Conservation (phyloP, 306 rosid genomes). For the Begonia loranthoides region DNA sequence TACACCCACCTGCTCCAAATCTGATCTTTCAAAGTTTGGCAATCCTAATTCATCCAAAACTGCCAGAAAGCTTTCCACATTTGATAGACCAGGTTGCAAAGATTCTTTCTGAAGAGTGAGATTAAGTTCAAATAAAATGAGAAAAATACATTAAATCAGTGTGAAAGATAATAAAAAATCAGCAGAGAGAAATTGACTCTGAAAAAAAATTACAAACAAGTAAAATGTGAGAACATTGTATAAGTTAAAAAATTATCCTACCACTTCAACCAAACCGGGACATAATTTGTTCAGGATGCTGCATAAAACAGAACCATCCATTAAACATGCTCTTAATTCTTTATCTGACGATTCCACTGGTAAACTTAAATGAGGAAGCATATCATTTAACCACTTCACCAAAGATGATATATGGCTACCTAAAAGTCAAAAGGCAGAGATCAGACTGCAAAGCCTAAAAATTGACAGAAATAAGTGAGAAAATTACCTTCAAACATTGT, state of each 20-base stretch:
- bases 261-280: conserved; percentile 53
- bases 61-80: conserved; percentile 49
- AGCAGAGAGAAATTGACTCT: neutral
- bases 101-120: conserved; percentile 36
- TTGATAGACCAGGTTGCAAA: conserved; percentile 21
- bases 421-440: conserved; percentile 9
- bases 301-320: conserved; percentile 72
- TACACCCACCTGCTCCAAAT: conserved; percentile 60
- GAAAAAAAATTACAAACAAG: neutral
- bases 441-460: too few species aligned
- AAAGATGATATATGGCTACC: conserved; percentile 37
- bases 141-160: conserved; percentile 9
- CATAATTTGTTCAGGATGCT: conserved; percentile 53
- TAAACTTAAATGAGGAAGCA: conserved; percentile 59
- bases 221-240: neutral
- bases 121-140: neutral
- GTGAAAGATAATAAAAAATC: neutral
- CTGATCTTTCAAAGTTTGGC: conserved; percentile 59
- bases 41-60: conserved; percentile 75
- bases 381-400: conserved; percentile 66
- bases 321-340: conserved; percentile 55
- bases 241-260: conserved; percentile 15
- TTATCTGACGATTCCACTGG: conserved; percentile 65
- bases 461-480: conserved; percentile 7
- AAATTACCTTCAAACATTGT: conserved; percentile 30